Conservation (phyloP, 2,329 filamentous ascomycete genomes). For the Fusarium abutilonis region DNA sequence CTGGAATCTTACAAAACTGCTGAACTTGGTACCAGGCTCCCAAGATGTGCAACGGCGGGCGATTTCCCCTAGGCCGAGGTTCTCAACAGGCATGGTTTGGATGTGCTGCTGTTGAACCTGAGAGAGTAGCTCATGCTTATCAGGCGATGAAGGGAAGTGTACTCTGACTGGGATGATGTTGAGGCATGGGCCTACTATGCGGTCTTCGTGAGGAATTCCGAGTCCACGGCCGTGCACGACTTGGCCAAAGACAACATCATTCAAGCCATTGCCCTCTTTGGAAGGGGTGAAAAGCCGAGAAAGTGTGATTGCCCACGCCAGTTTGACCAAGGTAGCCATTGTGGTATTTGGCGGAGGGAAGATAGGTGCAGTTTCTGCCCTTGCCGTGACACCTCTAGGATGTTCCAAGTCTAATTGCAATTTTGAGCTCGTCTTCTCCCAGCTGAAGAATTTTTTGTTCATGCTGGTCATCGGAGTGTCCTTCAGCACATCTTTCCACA, state of each 20-base stretch:
- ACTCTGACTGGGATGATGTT: constrained; percentile 16
- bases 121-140: not conserved
- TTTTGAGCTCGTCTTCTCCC: not conserved
- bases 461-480: not conserved
- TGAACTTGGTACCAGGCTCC: not conserved
- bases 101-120: constrained; percentile 4
- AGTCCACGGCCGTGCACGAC: constrained; percentile 9
- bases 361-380: not conserved
- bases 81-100: constrained; percentile 4
- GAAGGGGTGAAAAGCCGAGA: not conserved
- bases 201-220: constrained; percentile 3
- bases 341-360: not conserved
- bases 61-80: constrained; percentile 1
- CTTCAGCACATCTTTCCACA: not conserved
- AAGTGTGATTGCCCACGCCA: constrained; percentile 4
- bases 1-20: constrained; percentile 10
- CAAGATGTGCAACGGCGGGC: not conserved
- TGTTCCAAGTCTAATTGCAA: not conserved
- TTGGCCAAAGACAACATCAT: constrained; percentile 4
- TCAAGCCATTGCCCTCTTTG: not conserved
- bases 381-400: not conserved
- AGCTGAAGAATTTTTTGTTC: not conserved
- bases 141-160: not conserved
- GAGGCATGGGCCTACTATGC: constrained; percentile 10
- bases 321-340: constrained; percentile 9